A percentile compares a stretch with the other conserved stretches of the same genome.
These are phyloP conservation scores for Hanseniaspora clermontiae DNA, from an alignment of 805 yeast species.

Conservation along the genomic window DNA sequence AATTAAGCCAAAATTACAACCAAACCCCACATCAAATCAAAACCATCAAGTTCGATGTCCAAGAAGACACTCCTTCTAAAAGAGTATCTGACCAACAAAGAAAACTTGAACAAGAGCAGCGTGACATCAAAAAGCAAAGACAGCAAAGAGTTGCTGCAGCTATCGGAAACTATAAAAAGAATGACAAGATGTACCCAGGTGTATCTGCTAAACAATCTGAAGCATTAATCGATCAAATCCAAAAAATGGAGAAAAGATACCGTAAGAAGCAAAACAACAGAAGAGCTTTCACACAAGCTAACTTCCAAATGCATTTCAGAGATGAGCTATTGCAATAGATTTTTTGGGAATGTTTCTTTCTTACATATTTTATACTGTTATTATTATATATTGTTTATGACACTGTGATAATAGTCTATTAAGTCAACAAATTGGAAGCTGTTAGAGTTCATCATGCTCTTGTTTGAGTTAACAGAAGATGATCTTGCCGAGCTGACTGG, in stretches of 20 bases:
- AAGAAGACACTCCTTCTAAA: constrained; percentile 24
- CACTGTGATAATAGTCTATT: constrained; percentile 23
- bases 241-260: constrained; percentile 37
- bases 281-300: constrained; percentile 55
- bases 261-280: constrained; percentile 26
- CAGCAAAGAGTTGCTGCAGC: constrained; percentile 31
- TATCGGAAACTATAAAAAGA: constrained; percentile 65
- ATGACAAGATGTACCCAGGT: constrained; percentile 36
- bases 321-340: constrained; percentile 43
- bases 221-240: constrained; percentile 42
- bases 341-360: too few relatives aligned
- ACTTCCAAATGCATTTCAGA: constrained; percentile 74
- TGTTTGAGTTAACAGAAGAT: constrained; percentile 16
- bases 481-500: constrained; percentile 7
- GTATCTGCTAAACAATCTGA: constrained; percentile 9
- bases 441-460: constrained; percentile 22
- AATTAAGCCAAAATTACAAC: constrained; percentile 24
- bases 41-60: constrained; percentile 23
- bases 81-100: constrained; percentile 24
- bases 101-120: constrained; percentile 18
- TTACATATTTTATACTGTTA: not conserved
- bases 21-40: constrained; percentile 25
- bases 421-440: constrained; percentile 22
- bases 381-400: constrained; percentile 17
- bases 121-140: constrained; percentile 37